A percentile compares a stretch with the other conserved stretches of the same genome.
Conservation (phyloP, 1,284 basidiomycete species). For the Cerrena zonata region DNA sequence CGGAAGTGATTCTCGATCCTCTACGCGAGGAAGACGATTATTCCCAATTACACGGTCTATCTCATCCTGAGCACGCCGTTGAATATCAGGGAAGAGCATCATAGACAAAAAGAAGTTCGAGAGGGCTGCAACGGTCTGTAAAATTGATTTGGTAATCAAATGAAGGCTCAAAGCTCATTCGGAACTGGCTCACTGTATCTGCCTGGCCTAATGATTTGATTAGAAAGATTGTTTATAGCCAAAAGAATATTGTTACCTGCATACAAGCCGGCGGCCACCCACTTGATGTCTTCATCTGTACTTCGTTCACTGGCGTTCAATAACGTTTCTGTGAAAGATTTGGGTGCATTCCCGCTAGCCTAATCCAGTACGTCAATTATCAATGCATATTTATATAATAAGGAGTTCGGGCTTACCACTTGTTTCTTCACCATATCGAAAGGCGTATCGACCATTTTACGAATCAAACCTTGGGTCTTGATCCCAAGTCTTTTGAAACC, state of each 20-base stretch:
- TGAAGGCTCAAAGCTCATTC: neutral
- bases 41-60: constrained; percentile 22
- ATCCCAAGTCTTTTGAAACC: constrained; percentile 12
- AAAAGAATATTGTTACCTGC: too few species aligned
- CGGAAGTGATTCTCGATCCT: constrained; percentile 15
- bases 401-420: constrained; percentile 6
- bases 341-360: neutral
- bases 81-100: constrained; percentile 21
- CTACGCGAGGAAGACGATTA: constrained; percentile 14
- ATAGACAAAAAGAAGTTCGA: constrained; percentile 21
- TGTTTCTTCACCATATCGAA: constrained; percentile 8
- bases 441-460: constrained; percentile 3
- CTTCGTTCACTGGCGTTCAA: neutral
- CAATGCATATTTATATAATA: neutral
- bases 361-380: too few species aligned
- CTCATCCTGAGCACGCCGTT: constrained; percentile 25
- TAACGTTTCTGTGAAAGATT: neutral
- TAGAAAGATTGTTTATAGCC: too few species aligned
- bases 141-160: neutral
- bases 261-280: neutral
- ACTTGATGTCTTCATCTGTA: constrained; percentile 1
- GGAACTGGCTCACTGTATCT: constrained; percentile 10
- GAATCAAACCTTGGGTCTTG: neutral
- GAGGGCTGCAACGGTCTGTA: constrained; percentile 18
- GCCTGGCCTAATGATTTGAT: constrained; percentile 4